These are phyloP conservation scores for Globomyces pollinis-pini DNA, from an alignment of 192 early-diverging fungal genomes.

Conservation along the genomic window DNA sequence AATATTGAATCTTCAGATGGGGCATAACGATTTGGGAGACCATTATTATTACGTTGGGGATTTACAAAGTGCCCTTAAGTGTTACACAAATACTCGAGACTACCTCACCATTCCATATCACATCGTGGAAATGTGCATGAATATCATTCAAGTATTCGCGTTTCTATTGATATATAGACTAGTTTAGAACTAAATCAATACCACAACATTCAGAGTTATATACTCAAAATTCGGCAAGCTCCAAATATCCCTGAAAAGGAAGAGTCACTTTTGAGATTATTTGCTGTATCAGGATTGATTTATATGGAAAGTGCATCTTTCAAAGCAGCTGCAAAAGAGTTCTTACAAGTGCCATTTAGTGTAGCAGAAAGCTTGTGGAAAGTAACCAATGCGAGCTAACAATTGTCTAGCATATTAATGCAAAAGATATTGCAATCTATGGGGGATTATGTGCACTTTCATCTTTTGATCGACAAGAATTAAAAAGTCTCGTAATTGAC, in stretches of 20 bases:
- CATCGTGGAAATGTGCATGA: conserved; percentile 72
- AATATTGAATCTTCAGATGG: conserved; percentile 72
- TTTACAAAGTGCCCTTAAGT: conserved; percentile 54
- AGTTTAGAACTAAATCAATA: conserved; percentile 63
- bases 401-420: conserved; percentile 33
- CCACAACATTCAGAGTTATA: conserved; percentile 59
- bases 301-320: conserved; percentile 53
- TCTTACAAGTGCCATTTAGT: conserved; percentile 55
- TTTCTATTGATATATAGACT: conserved; percentile 37
- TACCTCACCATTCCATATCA: conserved; percentile 69
- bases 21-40: conserved; percentile 71
- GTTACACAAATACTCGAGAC: conserved; percentile 64
- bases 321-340: conserved; percentile 48
- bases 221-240: conserved; percentile 60
- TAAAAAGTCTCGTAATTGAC: conserved; percentile 64
- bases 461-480: conserved; percentile 62
- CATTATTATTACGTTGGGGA: conserved; percentile 68
- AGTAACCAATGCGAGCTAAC: neutral
- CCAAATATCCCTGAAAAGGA: conserved; percentile 57
- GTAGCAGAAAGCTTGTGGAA: conserved; percentile 24
- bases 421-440: conserved; percentile 79
- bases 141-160: conserved; percentile 65
- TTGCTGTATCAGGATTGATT: conserved; percentile 56
- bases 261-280: conserved; percentile 49
- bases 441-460: conserved; percentile 72